Percentiles rank a stretch among this genome's conserved stretches.
phyloP scores from a whole-genome alignment of 2,329 filamentous ascomycete species.

The Colletotrichum orbiculare region DNA sequence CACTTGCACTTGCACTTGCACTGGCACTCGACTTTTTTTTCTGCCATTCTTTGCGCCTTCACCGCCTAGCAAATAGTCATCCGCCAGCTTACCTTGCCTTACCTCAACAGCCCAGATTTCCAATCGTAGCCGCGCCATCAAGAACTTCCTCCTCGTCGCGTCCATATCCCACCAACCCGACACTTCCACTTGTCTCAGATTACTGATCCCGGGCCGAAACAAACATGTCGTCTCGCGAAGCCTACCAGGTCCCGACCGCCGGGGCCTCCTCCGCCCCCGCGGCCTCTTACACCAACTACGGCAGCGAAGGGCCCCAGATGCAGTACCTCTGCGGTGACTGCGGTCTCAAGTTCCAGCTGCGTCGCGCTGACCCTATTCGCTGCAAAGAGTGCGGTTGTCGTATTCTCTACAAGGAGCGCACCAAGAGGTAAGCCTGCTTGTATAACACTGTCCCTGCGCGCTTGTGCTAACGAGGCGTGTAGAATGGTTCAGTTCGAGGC shows the following conservation, averaged over 20 bases:
- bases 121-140: neutral
- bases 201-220: slow-evolving; percentile 34
- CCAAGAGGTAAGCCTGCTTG: slow-evolving; percentile 79
- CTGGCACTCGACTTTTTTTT: slow-evolving; percentile 11
- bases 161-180: neutral
- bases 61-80: slow-evolving; percentile 37
- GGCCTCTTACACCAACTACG: slow-evolving; percentile 56
- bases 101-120: neutral
- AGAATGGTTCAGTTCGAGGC: slow-evolving; percentile 99
- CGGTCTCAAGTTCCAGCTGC: slow-evolving; percentile 79
- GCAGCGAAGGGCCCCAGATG: slow-evolving; percentile 66
- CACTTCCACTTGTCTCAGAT: neutral
- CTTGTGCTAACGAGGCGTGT: slow-evolving; percentile 39
- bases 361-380: slow-evolving; percentile 82
- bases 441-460: neutral
- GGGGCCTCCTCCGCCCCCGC: slow-evolving; percentile 54
- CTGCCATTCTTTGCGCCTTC: slow-evolving; percentile 23
- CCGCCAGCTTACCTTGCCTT: slow-evolving; percentile 27
- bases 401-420: slow-evolving; percentile 97
- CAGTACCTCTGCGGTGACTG: slow-evolving; percentile 87
- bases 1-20: slow-evolving; percentile 11
- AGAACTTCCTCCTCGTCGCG: neutral
- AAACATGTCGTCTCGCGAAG: slow-evolving; percentile 72
- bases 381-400: slow-evolving; percentile 95
- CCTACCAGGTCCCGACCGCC: slow-evolving; percentile 78